These are phyloP conservation scores for Lomentospora prolificans DNA, from an alignment of 2,329 filamentous ascomycete species.

Conservation along the genomic window DNA sequence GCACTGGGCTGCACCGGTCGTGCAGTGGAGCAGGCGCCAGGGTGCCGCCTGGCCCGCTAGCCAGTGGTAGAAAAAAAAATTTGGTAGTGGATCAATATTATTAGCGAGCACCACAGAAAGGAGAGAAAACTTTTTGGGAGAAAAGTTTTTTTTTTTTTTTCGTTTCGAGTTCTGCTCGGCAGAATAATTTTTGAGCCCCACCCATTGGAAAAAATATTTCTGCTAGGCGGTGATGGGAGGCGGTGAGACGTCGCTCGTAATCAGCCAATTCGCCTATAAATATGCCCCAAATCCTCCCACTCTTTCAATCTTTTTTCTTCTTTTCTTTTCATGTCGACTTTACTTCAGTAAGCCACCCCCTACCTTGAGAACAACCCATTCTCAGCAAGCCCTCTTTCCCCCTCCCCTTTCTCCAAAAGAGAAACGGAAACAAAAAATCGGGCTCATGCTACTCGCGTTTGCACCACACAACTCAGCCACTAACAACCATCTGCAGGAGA, in stretches of 20 bases:
- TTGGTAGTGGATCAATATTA: neutral
- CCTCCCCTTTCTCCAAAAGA: no score
- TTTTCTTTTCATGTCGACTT: constrained; percentile 53
- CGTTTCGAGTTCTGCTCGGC: neutral
- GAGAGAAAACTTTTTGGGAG: constrained; percentile 13
- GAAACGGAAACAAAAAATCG: no score
- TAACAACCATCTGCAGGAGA: constrained; percentile 42
- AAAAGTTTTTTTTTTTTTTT: constrained; percentile 13
- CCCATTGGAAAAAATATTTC: neutral
- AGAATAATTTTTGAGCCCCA: neutral
- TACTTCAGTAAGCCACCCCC: constrained; percentile 42
- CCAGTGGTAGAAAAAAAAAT: no score
- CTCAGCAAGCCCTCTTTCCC: neutral
- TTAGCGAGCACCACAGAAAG: neutral
- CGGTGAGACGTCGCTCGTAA: neutral
- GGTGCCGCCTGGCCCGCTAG: no score
- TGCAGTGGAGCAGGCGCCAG: no score
- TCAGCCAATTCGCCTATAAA: neutral
- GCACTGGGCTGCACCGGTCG: no score
- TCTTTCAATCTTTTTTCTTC: constrained; percentile 30
- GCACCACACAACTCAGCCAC: constrained; percentile 7
- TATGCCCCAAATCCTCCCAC: constrained; percentile 8
- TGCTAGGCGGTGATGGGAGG: no score
- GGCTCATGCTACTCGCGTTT: no score
- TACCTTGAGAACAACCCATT: constrained; percentile 14